Percentiles rank a stretch among this genome's conserved stretches.
These are phyloP conservation scores for Tulasnella calospora DNA, from an alignment of 768 basidiomycete genomes.

Conservation along the genomic window DNA sequence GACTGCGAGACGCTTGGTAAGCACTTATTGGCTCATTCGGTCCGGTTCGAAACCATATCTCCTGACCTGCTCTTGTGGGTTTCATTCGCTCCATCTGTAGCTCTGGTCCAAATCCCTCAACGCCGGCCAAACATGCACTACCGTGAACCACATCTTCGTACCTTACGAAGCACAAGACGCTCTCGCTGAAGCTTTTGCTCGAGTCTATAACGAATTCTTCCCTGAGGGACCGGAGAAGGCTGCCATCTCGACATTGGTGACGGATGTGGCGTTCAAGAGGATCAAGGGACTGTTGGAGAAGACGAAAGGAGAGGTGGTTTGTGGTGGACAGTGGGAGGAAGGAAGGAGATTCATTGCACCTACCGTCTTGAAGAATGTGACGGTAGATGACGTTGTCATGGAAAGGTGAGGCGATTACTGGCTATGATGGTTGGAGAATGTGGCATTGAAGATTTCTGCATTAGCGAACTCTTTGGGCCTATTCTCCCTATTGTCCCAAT, in stretches of 20 bases:
- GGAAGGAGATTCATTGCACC: conserved; percentile 8
- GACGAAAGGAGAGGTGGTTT: conserved; percentile 16
- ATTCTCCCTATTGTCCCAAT: conserved; percentile 70
- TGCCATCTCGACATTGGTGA: conserved; percentile 51
- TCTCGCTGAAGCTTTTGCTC: conserved; percentile 43
- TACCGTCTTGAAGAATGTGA: conserved; percentile 18
- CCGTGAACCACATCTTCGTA: conserved; percentile 53
- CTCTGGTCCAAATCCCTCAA: conserved; percentile 74
- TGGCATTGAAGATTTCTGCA: not conserved
- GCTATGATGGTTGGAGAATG: not conserved
- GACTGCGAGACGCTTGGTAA: conserved; percentile 57
- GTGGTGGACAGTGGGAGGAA: conserved; percentile 2
- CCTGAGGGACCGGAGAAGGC: conserved; percentile 45
- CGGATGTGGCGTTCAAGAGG: conserved; percentile 51
- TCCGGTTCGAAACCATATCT: not conserved
- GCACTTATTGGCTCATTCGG: not conserved
- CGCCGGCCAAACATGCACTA: conserved; percentile 70
- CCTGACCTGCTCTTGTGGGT: not conserved
- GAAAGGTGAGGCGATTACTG: conserved; percentile 50
- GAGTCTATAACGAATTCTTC: conserved; percentile 52
- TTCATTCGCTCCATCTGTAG: not conserved
- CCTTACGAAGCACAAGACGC: conserved; percentile 40
- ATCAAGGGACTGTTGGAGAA: conserved; percentile 52
- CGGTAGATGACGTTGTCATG: conserved; percentile 62
- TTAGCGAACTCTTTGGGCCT: conserved; percentile 57